Evolutionary conservation across 2,329 filamentous ascomycete species (phyloP).

Genomic region (Fusarium verticillioides): DNA sequence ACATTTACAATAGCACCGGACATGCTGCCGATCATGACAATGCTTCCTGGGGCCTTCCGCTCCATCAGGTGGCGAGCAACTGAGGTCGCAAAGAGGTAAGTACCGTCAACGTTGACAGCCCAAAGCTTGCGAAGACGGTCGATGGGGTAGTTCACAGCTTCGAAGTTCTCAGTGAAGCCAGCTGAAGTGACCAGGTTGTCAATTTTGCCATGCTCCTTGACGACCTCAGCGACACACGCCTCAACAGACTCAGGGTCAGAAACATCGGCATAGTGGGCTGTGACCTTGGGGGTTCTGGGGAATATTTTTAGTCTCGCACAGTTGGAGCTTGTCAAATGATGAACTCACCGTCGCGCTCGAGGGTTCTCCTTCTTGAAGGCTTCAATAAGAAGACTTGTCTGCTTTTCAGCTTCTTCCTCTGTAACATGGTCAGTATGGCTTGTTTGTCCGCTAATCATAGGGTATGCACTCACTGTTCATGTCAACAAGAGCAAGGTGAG

Average conservation of each 20-base stretch:
- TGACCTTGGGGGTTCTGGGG: slow-evolving; percentile 78
- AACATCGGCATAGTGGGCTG: slow-evolving; percentile 91
- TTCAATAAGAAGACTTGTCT: slow-evolving; percentile 78
- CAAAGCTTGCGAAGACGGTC: slow-evolving; percentile 94
- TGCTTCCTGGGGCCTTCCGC: slow-evolving; percentile 80
- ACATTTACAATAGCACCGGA: slow-evolving; percentile 93
- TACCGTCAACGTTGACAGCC: slow-evolving; percentile 93
- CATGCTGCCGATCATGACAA: slow-evolving; percentile 97
- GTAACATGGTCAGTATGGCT: slow-evolving; percentile 26
- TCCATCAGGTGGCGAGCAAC: slow-evolving; percentile 91
- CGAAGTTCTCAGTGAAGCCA: slow-evolving; percentile 95
- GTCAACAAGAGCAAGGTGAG: slow-evolving; percentile 91
- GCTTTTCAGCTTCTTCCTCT: slow-evolving; percentile 86
- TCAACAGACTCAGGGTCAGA: slow-evolving; percentile 83
- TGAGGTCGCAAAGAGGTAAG: slow-evolving; percentile 85
- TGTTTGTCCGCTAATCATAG: background rate
- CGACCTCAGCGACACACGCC: slow-evolving; percentile 72
- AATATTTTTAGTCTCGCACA: background rate
- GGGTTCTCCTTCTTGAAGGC: slow-evolving; percentile 85
- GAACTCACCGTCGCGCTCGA: slow-evolving; percentile 70
- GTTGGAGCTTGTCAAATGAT: background rate
- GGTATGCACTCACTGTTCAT: slow-evolving; percentile 77
- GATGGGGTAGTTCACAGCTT: slow-evolving; percentile 89
- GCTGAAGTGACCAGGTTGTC: slow-evolving; percentile 96
- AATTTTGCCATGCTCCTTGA: slow-evolving; percentile 76